These are phyloP conservation scores for Petrea volubilis DNA, from an alignment of 257 asterid genomes.

Conservation along the genomic window DNA sequence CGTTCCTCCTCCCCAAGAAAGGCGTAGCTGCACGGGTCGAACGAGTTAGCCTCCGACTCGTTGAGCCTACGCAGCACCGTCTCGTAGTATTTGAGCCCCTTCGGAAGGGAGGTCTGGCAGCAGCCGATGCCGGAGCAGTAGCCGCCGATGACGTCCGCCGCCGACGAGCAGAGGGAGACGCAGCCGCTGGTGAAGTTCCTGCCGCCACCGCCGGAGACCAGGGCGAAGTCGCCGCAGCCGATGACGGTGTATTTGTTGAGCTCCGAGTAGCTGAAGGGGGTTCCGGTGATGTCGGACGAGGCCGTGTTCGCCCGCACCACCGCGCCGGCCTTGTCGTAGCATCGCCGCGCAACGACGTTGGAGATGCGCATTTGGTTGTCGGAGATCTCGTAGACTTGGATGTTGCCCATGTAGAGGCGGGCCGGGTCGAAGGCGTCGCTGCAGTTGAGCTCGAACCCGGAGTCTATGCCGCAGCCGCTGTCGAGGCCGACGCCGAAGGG, in stretches of 20 bases:
- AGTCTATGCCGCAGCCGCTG: conserved; percentile 33
- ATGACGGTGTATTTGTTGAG: conserved; percentile 52
- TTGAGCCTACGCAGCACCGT: conserved; percentile 24
- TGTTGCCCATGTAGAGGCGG: conserved; percentile 25
- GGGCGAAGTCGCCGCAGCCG: conserved; percentile 66
- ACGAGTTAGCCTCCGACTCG: conserved; percentile 41
- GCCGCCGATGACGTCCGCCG: conserved; percentile 41
- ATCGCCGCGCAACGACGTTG: conserved; percentile 40
- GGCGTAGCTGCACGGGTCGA: conserved; percentile 62
- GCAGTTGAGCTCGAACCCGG: conserved; percentile 46
- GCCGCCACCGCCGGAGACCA: conserved; percentile 24
- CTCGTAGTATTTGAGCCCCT: conserved; percentile 25
- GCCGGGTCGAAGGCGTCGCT: conserved; percentile 48
- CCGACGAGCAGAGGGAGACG: conserved; percentile 39
- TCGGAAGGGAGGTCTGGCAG: conserved; percentile 70
- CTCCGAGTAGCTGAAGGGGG: conserved; percentile 56
- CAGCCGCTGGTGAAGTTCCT: conserved; percentile 54
- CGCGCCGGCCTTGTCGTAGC: conserved; percentile 44
- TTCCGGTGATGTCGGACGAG: conserved; percentile 24
- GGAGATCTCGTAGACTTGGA: conserved; percentile 45
- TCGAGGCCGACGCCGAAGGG: conserved; percentile 58
- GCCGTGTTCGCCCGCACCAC: background rate
- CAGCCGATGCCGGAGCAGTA: conserved; percentile 71
- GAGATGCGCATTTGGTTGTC: conserved; percentile 52
- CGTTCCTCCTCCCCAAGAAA: conserved; percentile 56